Conservation (phyloP, 192 early-diverging fungal genomes). For the Phycomyces nitens region DNA sequence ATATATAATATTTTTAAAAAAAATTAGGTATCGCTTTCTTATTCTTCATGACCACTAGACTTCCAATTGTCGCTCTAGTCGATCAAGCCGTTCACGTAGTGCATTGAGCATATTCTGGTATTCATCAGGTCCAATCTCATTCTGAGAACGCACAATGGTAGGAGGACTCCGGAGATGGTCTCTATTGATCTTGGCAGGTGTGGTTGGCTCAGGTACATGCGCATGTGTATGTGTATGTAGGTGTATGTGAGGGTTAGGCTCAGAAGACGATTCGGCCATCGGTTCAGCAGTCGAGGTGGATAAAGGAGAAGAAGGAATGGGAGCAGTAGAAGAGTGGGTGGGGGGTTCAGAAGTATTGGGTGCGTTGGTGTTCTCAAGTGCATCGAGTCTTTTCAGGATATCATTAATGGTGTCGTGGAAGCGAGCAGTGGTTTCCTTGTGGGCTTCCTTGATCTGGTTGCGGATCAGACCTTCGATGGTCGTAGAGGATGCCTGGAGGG, state of each 20-base stretch:
- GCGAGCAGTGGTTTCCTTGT: conserved; percentile 55
- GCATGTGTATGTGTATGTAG: too few relatives aligned
- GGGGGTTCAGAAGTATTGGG: background rate
- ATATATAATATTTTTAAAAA: background rate
- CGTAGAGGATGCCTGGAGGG: conserved; percentile 64
- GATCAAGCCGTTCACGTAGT: conserved; percentile 29
- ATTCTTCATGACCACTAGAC: background rate
- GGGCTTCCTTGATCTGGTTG: conserved; percentile 69
- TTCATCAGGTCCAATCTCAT: conserved; percentile 32
- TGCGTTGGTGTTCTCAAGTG: conserved; percentile 8
- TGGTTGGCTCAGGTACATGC: too few relatives aligned
- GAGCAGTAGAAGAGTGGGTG: background rate
- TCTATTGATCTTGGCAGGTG: background rate
- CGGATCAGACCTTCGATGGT: conserved; percentile 81
- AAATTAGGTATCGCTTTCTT: background rate
- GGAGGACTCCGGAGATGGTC: conserved; percentile 17
- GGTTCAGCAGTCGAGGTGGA: too few relatives aligned
- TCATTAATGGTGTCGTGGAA: conserved; percentile 42
- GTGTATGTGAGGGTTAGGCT: too few relatives aligned
- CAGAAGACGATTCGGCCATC: too few relatives aligned
- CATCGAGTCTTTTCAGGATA: conserved; percentile 12
- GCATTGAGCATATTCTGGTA: conserved; percentile 28
- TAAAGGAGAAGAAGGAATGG: too few relatives aligned
- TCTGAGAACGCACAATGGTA: conserved; percentile 37
- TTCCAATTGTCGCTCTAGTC: conserved; percentile 31